These are phyloP conservation scores for Cryptosporidium bovis DNA, from an alignment of 169 alveolate genomes.

Conservation along the genomic window DNA sequence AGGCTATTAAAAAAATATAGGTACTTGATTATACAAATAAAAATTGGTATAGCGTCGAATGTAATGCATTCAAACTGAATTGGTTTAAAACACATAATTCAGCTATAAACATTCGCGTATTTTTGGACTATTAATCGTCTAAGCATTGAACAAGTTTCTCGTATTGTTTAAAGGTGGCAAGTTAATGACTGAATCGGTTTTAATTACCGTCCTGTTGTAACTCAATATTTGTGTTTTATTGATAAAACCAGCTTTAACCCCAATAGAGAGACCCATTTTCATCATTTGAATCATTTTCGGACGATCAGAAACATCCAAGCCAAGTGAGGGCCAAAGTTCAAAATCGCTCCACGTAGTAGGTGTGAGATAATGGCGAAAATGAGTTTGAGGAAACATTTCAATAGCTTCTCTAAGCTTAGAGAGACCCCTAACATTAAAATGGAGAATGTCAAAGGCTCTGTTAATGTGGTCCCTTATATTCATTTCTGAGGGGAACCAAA, in stretches of 20 bases:
- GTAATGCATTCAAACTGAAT: too few relatives aligned
- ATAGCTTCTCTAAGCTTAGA: slow-evolving; percentile 65
- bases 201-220: slow-evolving; percentile 26
- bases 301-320: slow-evolving; percentile 58
- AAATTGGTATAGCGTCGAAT: neutral
- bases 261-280: slow-evolving; percentile 69
- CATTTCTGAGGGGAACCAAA: slow-evolving; percentile 52
- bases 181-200: slow-evolving; percentile 9
- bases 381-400: slow-evolving; percentile 64
- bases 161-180: slow-evolving; percentile 49
- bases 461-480: slow-evolving; percentile 61
- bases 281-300: slow-evolving; percentile 68
- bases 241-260: slow-evolving; percentile 34
- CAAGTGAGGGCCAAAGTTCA: slow-evolving; percentile 64
- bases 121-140: too few relatives aligned
- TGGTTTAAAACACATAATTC: too few relatives aligned
- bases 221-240: slow-evolving; percentile 50
- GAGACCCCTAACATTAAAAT: slow-evolving; percentile 59
- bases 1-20: too few relatives aligned
- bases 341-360: slow-evolving; percentile 66
- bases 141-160: neutral
- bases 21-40: neutral
- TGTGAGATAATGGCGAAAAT: slow-evolving; percentile 51
- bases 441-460: slow-evolving; percentile 72
- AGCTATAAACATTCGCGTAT: too few relatives aligned